Base-by-base conservation (phyloP, 768 basidiomycete species). In the Chalciporus chontae region DNA sequence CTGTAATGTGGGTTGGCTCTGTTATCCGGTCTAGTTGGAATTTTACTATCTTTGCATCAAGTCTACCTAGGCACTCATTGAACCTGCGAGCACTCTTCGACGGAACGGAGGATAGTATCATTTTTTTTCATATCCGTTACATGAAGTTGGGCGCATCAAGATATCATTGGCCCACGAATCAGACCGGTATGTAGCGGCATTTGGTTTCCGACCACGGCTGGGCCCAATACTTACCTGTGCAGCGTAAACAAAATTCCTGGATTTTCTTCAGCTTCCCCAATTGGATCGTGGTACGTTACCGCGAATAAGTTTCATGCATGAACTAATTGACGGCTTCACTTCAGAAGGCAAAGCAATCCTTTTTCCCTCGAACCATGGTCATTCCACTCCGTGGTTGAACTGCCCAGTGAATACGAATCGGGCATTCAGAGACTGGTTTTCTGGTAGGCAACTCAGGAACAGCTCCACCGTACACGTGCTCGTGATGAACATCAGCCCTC, bases 1-100 rank as follows among this genome's bases (percentile, higher is more conserved):
- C 42, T 70, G 52, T 68, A 50, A 68, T 45, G 63, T 68, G 45
- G 55, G 62, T 63, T 40, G 47, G 46, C 52, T 58, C 44, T 17
- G 38, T 60, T 45, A 40, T 56, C 40, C 51, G 40, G 21, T 50
- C 43, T 24, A 23, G 50, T 61, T 34, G 52, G 45, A 51, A 31
- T 29, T 37, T 49, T 57, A 34, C 40, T 47, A 61, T 51, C 27
- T 46, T 10, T 45, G 41, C 36, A 42, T 24, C 47, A 19, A 50
- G 42, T 47, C 37, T 29, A 48, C 51, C 45, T 36, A 50, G 57
- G 40, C 47, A 31, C 47, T 45, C 27, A 42, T 23, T 19, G 45
- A 45, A 43, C 19, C 24, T 49, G 27, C 40, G 18, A 32, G 19
- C 47, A 34, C 45, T 13, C 42, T 53, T 48, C 19, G 34, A 48